Evolutionary conservation across 2,329 filamentous ascomycete genomes (phyloP), one percentile per base, ranked within the genome.

Genomic region (Cladobotryum protrusum): DNA sequence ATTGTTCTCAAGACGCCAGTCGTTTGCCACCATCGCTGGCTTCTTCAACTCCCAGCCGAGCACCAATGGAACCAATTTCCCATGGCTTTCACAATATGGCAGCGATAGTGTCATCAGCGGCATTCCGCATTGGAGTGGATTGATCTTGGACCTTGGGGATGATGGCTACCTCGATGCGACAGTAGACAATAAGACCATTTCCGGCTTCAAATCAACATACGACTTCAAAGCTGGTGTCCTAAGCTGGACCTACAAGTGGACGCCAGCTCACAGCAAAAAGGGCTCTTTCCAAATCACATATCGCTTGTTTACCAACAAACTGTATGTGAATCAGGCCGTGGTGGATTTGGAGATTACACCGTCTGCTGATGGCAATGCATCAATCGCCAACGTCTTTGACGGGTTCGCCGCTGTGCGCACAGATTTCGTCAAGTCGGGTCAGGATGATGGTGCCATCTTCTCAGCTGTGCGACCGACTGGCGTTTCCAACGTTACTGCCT

Each of bases 91-190:
- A 49, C 79, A 87, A 56, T 85, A 60, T 29, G 56, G 56, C 5
- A 51, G 79, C 50, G 85, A 89, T 59, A 85, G 79, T 57, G 82
- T 86, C 45, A 85, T 88, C 54, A 79, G 78, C 46, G 86, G 86
- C 19, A 75, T 89, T 14, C 86, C 86, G 6, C 85, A 88, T 61
- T 86, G 56, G 54, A 52, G 50, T 17, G 57, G 50, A 12, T 52
- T 60, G 13, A 43, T 82, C 34, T 70, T 86, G 15, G 74, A 81
- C 47, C 66, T 79, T 3, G 76, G 76, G 3, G 71, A 76, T 49
- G 72, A 72, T 19, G 67, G 69, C 8, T 73, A 78, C 43, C 69
- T 89, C 32, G 77, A 85, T 67, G 79, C 84, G 3, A 79, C 73
- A 0, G 81, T 84, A 2, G 71, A 79, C 43, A 75, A 73, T 32